phyloP scores from a whole-genome alignment of 495 filamentous ascomycete genomes.

The Xylaria scruposa region DNA sequence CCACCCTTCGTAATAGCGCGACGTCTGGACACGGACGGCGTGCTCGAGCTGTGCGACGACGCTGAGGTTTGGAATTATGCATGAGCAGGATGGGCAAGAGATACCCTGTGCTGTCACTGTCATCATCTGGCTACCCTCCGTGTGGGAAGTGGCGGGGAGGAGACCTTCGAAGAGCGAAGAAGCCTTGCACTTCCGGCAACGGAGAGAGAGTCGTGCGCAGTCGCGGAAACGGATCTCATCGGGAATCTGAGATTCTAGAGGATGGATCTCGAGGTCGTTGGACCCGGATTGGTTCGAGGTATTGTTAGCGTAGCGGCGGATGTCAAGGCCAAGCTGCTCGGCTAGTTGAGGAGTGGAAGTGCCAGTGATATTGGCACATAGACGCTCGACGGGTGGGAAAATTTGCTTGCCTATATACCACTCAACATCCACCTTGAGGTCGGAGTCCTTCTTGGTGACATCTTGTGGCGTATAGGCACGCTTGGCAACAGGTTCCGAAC shows the following conservation, averaged over 20 bases:
- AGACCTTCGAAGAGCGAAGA: slow-evolving; percentile 78
- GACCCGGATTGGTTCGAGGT: slow-evolving; percentile 56
- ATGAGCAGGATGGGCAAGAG: slow-evolving; percentile 66
- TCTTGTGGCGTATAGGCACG: slow-evolving; percentile 88
- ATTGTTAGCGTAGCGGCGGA: slow-evolving; percentile 79
- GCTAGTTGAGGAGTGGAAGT: slow-evolving; percentile 88
- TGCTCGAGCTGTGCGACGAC: slow-evolving; percentile 86
- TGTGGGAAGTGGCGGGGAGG: slow-evolving; percentile 46
- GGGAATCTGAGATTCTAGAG: slow-evolving; percentile 91
- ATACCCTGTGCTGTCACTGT: slow-evolving; percentile 73
- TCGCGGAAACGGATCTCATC: slow-evolving; percentile 85
- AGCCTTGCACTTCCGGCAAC: slow-evolving; percentile 80
- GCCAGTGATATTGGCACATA: slow-evolving; percentile 92
- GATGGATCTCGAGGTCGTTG: slow-evolving; percentile 74
- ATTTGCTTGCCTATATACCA: slow-evolving; percentile 99
- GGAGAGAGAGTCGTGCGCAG: slow-evolving; percentile 73
- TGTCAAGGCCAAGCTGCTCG: slow-evolving; percentile 91
- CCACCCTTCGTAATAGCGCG: slow-evolving; percentile 90
- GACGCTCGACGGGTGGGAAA: slow-evolving; percentile 96
- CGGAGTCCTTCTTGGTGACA: slow-evolving; percentile 75
- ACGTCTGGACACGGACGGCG: slow-evolving; percentile 76
- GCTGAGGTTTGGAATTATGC: slow-evolving; percentile 70
- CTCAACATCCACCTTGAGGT: slow-evolving; percentile 83
- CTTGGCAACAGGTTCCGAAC: slow-evolving; percentile 78
- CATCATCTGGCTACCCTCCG: background rate